A percentile compares a stretch with the other conserved stretches of the same genome.
Evolutionary conservation across 73 alveolate genomes (phyloP).

Genomic region (Stentor coeruleus): DNA sequence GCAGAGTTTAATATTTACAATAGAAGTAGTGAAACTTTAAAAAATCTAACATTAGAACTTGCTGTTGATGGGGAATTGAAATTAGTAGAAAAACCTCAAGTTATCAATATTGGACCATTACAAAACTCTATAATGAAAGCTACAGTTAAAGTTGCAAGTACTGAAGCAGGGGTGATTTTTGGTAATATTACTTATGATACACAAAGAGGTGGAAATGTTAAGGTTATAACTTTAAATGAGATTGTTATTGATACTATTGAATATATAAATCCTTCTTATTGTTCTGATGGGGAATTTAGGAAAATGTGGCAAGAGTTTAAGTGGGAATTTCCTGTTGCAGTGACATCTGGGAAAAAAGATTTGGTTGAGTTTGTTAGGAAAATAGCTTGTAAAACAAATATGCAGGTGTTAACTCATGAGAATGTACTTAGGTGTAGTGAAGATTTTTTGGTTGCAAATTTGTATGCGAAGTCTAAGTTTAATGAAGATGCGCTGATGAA

Average conservation of each 20-base stretch:
- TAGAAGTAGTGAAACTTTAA: constrained; percentile 77
- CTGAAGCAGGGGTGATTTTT: constrained; percentile 85
- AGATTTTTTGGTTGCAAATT: constrained; percentile 74
- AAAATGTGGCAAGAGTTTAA: constrained; percentile 95
- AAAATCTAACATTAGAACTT: constrained; percentile 76
- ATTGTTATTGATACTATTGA: constrained; percentile 84
- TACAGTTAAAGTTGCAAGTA: constrained; percentile 70
- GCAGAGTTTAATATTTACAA: constrained; percentile 75
- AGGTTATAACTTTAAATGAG: constrained; percentile 77
- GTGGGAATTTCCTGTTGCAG: constrained; percentile 93
- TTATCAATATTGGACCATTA: constrained; percentile 72
- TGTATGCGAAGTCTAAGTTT: constrained; percentile 76
- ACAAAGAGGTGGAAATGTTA: constrained; percentile 75
- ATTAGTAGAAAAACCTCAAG: constrained; percentile 82
- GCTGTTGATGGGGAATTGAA: constrained; percentile 82
- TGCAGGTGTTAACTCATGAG: constrained; percentile 68
- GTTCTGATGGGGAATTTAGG: constrained; percentile 80
- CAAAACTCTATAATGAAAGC: constrained; percentile 64
- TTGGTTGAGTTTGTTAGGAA: constrained; percentile 60
- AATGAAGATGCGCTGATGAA: constrained; percentile 85
- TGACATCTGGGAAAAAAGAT: constrained; percentile 61
- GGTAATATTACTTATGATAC: constrained; percentile 89
- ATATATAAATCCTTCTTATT: constrained; percentile 71
- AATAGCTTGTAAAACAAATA: constrained; percentile 59
- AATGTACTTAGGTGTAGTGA: constrained; percentile 56